Base-by-base conservation (phyloP, 75 land plant species). In the Azolla pinnata region DNA sequence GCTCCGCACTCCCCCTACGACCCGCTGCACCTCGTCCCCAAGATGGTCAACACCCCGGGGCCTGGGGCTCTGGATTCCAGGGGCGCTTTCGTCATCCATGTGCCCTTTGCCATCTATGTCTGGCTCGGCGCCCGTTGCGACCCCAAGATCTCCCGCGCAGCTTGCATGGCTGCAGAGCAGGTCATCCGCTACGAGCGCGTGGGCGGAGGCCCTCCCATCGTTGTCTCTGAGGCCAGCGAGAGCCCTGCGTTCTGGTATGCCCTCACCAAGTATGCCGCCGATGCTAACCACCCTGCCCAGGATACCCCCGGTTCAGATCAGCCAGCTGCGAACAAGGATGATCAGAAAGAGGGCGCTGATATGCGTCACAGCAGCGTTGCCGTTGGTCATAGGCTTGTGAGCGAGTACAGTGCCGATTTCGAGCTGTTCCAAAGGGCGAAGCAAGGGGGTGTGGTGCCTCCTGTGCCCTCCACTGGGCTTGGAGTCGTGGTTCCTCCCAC, bases 1-100 rank as follows among this genome's bases (percentile, higher is more conserved):
- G 83, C 83, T 34, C 83, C 83, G 10, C 82, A 80, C 28, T 80
- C 83, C 18, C 71, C 82, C 1, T 79, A 79, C 49, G 83, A 67
- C 44, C 81, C 83, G 2, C 52, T 78, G 18, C 71, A 72, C 33
- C 58, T 80, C 31, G 83, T 80, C 2, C 82, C 83, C 16, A 80
- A 80, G 27, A 19, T 56, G 10, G 62, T 80, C 16, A 49, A 48
- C n/a, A 8, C 55, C 32, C 72, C 75, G 3, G 2, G 60, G 26
- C 20, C 65, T 18, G 33, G 31, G 16, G 63, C 75, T 23, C 57
- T 79, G 8, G 83, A 80, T 38, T 80, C 83, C 4, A 34, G 83
- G 7, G 83, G 83, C 35, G 81, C 83, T 17, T 77, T 76, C 56
- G 61, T 80, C 27, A 34, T 80, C 1, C 76, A 72, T 47, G 64